Evolutionary conservation across 2,329 filamentous ascomycete species (phyloP).

Genomic region (Nothopassalora personata): DNA sequence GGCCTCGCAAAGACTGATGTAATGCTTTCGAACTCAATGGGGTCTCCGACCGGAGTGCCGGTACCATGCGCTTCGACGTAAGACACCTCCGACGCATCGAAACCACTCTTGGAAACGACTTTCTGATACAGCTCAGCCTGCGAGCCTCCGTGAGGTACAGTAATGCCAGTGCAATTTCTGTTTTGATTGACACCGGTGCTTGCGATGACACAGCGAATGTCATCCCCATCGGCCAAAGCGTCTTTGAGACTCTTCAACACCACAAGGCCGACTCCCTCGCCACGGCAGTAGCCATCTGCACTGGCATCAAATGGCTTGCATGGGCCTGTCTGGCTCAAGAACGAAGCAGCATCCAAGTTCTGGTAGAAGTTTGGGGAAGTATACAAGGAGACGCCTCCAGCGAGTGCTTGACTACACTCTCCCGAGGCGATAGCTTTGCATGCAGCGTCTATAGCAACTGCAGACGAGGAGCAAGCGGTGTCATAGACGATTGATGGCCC

Average conservation of each 20-base stretch:
- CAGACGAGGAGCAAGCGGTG: slow-evolving; percentile 21
- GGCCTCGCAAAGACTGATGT: neutral
- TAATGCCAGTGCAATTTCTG: slow-evolving; percentile 26
- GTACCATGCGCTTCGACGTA: slow-evolving; percentile 16
- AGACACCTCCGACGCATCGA: slow-evolving; percentile 3
- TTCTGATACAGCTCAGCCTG: slow-evolving; percentile 5
- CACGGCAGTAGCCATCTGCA: slow-evolving; percentile 32
- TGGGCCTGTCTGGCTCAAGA: slow-evolving; percentile 26
- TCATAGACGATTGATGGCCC: slow-evolving; percentile 36
- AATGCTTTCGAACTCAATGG: slow-evolving; percentile 9
- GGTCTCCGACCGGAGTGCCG: slow-evolving; percentile 12
- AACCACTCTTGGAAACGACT: slow-evolving; percentile 9
- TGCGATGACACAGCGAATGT: slow-evolving; percentile 27
- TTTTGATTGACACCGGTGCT: slow-evolving; percentile 26
- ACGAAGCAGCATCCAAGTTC: slow-evolving; percentile 35
- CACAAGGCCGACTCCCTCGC: slow-evolving; percentile 23
- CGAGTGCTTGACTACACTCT: slow-evolving; percentile 32
- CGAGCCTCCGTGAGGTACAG: slow-evolving; percentile 6
- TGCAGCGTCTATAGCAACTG: slow-evolving; percentile 31
- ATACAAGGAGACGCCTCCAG: slow-evolving; percentile 33
- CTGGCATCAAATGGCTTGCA: slow-evolving; percentile 33
- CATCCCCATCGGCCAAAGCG: slow-evolving; percentile 30
- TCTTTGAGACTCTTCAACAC: slow-evolving; percentile 30
- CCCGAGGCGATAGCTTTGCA: slow-evolving; percentile 27
- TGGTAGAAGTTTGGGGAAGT: slow-evolving; percentile 26